Conservation (phyloP, 1,284 basidiomycete genomes). For the Fomitopsis palustris region DNA sequence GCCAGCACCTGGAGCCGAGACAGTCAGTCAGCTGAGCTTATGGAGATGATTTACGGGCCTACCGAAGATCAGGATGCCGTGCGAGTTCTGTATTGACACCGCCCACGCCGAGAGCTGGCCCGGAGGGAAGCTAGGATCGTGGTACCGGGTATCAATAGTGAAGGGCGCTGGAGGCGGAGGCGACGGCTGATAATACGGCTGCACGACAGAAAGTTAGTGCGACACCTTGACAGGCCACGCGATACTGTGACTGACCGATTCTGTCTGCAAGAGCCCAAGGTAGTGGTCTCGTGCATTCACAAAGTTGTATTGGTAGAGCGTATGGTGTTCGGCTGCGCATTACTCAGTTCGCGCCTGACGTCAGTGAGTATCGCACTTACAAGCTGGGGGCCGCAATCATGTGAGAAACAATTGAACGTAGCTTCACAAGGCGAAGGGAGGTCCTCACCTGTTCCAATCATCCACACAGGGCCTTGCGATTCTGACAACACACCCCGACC, state of each 20-base stretch:
- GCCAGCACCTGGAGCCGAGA: constrained; percentile 48
- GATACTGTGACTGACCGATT: constrained; percentile 41
- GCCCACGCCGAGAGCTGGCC: constrained; percentile 52
- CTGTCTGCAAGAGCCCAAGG: constrained; percentile 71
- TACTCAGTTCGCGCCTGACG: background rate
- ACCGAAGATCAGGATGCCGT: constrained; percentile 62
- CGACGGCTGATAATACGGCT: constrained; percentile 56
- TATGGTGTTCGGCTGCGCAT: constrained; percentile 53
- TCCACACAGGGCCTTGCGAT: constrained; percentile 70
- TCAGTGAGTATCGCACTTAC: background rate
- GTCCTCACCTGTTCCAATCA: constrained; percentile 62
- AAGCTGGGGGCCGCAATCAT: background rate
- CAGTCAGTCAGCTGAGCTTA: background rate
- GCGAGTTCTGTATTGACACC: constrained; percentile 49
- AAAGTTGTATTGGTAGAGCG: constrained; percentile 66
- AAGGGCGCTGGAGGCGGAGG: constrained; percentile 55
- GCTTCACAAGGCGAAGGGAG: background rate
- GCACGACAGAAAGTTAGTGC: background rate
- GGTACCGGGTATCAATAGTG: constrained; percentile 36
- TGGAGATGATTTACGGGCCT: background rate
- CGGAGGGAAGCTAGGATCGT: constrained; percentile 49
- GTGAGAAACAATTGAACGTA: background rate
- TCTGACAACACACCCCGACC: constrained; percentile 78
- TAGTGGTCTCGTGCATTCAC: constrained; percentile 63
- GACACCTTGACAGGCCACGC: background rate